Percentiles rank a stretch among this genome's conserved stretches.
Conservation (phyloP, 345 rosid genomes). For the Passiflora organensis region DNA sequence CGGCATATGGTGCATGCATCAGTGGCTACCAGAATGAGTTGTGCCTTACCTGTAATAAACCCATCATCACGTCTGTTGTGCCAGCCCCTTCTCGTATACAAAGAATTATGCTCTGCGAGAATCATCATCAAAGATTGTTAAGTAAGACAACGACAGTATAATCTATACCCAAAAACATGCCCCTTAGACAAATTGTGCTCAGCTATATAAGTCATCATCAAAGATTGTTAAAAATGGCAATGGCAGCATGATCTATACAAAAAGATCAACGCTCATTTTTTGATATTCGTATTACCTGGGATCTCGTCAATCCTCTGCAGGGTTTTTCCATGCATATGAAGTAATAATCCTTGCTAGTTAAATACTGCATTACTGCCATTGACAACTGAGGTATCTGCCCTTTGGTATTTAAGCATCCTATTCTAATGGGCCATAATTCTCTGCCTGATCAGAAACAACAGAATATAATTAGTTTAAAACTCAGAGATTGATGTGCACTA, state of each 20-base stretch:
- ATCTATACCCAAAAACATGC: too few relatives aligned
- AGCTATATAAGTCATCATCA: slow-evolving; percentile 27
- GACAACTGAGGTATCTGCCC: slow-evolving; percentile 36
- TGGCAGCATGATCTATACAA: not conserved
- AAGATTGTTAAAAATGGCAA: slow-evolving; percentile 1
- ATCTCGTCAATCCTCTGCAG: slow-evolving; percentile 20
- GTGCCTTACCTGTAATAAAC: slow-evolving; percentile 51
- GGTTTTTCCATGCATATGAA: slow-evolving; percentile 46
- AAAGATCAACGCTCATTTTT: not conserved
- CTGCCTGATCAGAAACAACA: slow-evolving; percentile 29
- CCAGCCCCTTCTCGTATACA: slow-evolving; percentile 54
- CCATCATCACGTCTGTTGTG: slow-evolving; percentile 38
- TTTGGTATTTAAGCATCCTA: slow-evolving; percentile 44
- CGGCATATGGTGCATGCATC: slow-evolving; percentile 4
- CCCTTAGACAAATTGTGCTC: slow-evolving; percentile 41
- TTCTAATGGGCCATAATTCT: slow-evolving; percentile 49
- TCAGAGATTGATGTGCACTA: not conserved
- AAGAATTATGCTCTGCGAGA: slow-evolving; percentile 43
- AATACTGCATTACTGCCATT: slow-evolving; percentile 42
- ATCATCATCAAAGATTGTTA: slow-evolving; percentile 3
- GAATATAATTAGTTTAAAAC: slow-evolving; percentile 6
- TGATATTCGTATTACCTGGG: slow-evolving; percentile 26
- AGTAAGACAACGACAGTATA: slow-evolving; percentile 2
- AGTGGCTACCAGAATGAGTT: not conserved
- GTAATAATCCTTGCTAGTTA: slow-evolving; percentile 37